These are phyloP conservation scores for Ploettnerulaceae sp. DNA, from an alignment of 2,329 filamentous ascomycete species.

Conservation along the genomic window DNA sequence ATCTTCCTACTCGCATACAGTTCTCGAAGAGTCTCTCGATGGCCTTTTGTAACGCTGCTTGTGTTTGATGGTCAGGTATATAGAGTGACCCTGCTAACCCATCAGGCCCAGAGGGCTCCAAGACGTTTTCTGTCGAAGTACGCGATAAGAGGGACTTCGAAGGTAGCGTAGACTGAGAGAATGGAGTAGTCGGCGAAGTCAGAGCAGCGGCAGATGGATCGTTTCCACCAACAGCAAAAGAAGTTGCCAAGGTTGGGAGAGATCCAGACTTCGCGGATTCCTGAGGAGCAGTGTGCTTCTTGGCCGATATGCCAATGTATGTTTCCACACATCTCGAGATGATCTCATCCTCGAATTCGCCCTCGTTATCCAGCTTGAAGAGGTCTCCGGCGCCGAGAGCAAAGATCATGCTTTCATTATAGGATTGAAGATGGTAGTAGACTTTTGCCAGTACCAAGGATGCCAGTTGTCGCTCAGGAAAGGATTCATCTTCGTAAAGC, in stretches of 20 bases:
- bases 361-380: constrained; percentile 84
- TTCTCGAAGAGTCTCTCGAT: constrained; percentile 88
- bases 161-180: constrained; percentile 87
- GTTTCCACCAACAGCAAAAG: constrained; percentile 63
- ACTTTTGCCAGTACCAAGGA: constrained; percentile 95
- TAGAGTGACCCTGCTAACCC: constrained; percentile 31
- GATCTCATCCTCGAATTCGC: constrained; percentile 98
- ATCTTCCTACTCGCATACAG: constrained; percentile 80
- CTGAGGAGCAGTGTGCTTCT: constrained; percentile 49
- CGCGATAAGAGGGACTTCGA: constrained; percentile 94
- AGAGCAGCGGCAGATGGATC: constrained; percentile 59
- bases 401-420: constrained; percentile 99
- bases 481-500: constrained; percentile 92
- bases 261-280: constrained; percentile 46
- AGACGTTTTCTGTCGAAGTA: constrained; percentile 58
- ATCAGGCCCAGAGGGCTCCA: constrained; percentile 44
- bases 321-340: constrained; percentile 98
- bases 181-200: constrained; percentile 87
- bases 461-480: constrained; percentile 89
- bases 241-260: constrained; percentile 59
- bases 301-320: constrained; percentile 76
- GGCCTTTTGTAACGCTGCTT: constrained; percentile 73
- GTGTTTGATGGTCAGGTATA: constrained; percentile 63
- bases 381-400: constrained; percentile 90
- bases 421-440: constrained; percentile 97